These are phyloP conservation scores for Carex parvula DNA, from an alignment of 176 grass and related monocot species.

Conservation along the genomic window DNA sequence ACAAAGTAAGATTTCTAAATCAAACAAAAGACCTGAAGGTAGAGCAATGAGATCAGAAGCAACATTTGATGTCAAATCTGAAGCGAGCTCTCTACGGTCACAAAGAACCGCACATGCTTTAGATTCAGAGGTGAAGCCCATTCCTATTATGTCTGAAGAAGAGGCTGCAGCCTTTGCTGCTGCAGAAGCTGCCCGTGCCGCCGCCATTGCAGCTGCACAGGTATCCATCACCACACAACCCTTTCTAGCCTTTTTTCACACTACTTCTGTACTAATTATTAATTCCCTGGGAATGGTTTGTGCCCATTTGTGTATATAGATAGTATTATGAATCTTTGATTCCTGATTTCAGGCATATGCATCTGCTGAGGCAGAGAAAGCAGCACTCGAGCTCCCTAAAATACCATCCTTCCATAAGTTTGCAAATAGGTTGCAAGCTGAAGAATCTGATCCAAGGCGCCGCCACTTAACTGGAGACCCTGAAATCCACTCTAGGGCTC, in stretches of 20 bases:
- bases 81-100: slow-evolving; percentile 44
- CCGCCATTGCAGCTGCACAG: slow-evolving; percentile 88
- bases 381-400: slow-evolving; percentile 75
- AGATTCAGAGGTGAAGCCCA: slow-evolving; percentile 37
- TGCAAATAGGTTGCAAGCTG: slow-evolving; percentile 65
- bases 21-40: slow-evolving; percentile 57
- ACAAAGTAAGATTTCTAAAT: slow-evolving; percentile 41
- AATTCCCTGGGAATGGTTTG: background rate
- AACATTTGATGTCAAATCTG: slow-evolving; percentile 34
- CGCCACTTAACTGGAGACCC: slow-evolving; percentile 56
- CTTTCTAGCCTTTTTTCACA: background rate
- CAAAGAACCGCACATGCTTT: slow-evolving; percentile 35
- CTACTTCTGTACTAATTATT: background rate
- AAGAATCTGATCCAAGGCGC: slow-evolving; percentile 72
- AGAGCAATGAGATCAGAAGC: slow-evolving; percentile 52
- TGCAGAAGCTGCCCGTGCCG: slow-evolving; percentile 80
- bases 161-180: slow-evolving; percentile 84
- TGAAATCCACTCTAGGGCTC: slow-evolving; percentile 60
- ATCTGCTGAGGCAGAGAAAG: slow-evolving; percentile 74
- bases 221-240: slow-evolving; percentile 18
- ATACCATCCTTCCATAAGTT: slow-evolving; percentile 95
- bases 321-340: background rate
- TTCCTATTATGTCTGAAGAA: slow-evolving; percentile 68
- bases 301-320: background rate
- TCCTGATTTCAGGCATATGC: slow-evolving; percentile 74